A percentile compares a stretch with the other conserved stretches of the same genome.
phyloP scores from a whole-genome alignment of 2,329 filamentous ascomycete genomes.

The Cordyceps javanica region DNA sequence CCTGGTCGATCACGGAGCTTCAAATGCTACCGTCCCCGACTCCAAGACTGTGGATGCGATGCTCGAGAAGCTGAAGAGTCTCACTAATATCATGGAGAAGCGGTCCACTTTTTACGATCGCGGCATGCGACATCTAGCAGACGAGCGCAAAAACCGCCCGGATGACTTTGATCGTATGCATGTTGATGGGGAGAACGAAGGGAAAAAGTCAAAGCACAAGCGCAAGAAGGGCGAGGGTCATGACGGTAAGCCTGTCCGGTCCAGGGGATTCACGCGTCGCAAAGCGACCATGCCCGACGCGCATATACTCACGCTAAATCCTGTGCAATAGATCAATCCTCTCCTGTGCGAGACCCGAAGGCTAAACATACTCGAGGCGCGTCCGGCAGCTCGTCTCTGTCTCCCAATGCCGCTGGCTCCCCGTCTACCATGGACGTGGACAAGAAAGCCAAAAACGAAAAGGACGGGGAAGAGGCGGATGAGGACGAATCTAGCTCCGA shows the following conservation, averaged over 20 bases:
- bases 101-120: slow-evolving; percentile 64
- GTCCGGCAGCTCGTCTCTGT: slow-evolving; percentile 55
- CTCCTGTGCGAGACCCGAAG: slow-evolving; percentile 47
- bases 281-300: background rate
- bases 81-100: slow-evolving; percentile 61
- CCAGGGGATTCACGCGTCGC: background rate
- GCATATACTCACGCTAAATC: background rate
- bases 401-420: slow-evolving; percentile 45
- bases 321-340: slow-evolving; percentile 41
- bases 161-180: slow-evolving; percentile 47
- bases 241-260: background rate
- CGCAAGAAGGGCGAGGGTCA: slow-evolving; percentile 60
- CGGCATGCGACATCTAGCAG: slow-evolving; percentile 64
- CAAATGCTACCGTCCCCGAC: slow-evolving; percentile 53
- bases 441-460: slow-evolving; percentile 37
- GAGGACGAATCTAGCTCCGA: slow-evolving; percentile 49
- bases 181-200: slow-evolving; percentile 42
- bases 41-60: slow-evolving; percentile 59
- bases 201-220: slow-evolving; percentile 63
- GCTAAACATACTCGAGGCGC: slow-evolving; percentile 47
- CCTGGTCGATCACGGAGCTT: slow-evolving; percentile 56
- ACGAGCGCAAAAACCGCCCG: slow-evolving; percentile 56
- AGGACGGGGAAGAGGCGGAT: slow-evolving; percentile 33
- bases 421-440: slow-evolving; percentile 55
- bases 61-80: slow-evolving; percentile 55